Evolutionary conservation across 2,329 filamentous ascomycete species (phyloP), one percentile per base, ranked within the genome.

Genomic region (Fusarium sp.): DNA sequence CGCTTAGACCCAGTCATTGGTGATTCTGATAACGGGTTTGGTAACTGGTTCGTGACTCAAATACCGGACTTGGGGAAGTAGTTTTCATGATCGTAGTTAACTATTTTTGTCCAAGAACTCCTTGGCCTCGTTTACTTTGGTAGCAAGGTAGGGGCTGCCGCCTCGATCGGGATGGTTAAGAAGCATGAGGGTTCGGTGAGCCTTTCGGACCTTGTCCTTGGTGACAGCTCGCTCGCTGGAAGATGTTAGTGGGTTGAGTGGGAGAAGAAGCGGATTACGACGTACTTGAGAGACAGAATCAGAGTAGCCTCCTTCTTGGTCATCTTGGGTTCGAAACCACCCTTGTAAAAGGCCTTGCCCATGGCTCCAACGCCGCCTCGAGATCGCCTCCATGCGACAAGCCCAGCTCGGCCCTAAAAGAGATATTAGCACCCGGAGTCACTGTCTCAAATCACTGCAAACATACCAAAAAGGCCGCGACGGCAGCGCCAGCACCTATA

Each of bases 81-180:
- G 42, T 67, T 68, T 63, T 75, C 35, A 54, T 54, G 22, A 45
- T 68, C 41, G 26, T 65, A n/a, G 36, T 36, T 69, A 81, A 30
- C 68, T 55, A 26, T 75, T 77, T 59, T 97, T 98, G 81, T 99
- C 96, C 75, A 99, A 82, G 72, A 98, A 90, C 82, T 98, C 95
- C 84, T 99, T 99, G 42, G 96, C 96, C 83, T 99, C 96, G 84
- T 99, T 99, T 81, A 99, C 93, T 84, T 99, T 99, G 60, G 95
- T 98, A 20, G 96, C 96, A 48, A 99, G 86, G 81, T 98, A 99
- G 13, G 96, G 96, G 80, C 95, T 98, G 42, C 96, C 96, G 74
- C 96, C 96, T 80, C 96, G 93, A 87, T 99, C 96, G 72, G 96
- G 96, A 83, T 99, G 96, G 87, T 99, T 99, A 74, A 97, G 87